phyloP scores from a whole-genome alignment of 768 basidiomycete species.

The Rhodotorula kratochvilovae region DNA sequence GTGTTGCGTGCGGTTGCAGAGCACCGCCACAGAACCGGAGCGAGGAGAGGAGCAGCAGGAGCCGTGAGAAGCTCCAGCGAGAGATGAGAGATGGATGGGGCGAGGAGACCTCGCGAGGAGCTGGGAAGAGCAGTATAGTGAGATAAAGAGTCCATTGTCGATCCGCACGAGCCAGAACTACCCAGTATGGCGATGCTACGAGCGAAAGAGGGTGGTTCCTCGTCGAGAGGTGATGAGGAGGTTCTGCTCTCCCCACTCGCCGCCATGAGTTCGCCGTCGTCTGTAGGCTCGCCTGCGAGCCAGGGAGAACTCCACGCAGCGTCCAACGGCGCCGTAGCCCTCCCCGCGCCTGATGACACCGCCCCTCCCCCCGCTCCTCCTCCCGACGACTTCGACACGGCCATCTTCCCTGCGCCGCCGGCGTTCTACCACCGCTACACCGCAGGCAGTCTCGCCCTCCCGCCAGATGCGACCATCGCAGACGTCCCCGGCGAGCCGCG shows the following conservation, averaged over 20 bases:
- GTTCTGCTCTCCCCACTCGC: neutral
- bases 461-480: slow-evolving; percentile 53
- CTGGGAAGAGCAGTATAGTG: too few species aligned
- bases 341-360: neutral
- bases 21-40: too few species aligned
- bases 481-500: slow-evolving; percentile 42
- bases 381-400: slow-evolving; percentile 35
- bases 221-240: neutral
- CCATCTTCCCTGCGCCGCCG: slow-evolving; percentile 74
- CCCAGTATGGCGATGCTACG: too few species aligned
- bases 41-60: too few species aligned
- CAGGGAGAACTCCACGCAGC: too few species aligned
- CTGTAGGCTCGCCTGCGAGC: neutral
- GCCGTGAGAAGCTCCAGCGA: too few species aligned
- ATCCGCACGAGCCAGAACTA: too few species aligned
- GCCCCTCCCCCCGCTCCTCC: neutral
- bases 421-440: slow-evolving; percentile 77
- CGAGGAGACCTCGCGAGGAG: too few species aligned
- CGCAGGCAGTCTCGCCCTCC: slow-evolving; percentile 64
- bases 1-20: too few species aligned
- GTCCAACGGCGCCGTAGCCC: neutral
- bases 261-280: slow-evolving; percentile 1
- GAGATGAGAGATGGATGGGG: too few species aligned
- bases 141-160: too few species aligned
- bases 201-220: neutral